These are phyloP conservation scores for Stagonosporopsis rhizophila DNA, from an alignment of 2,329 filamentous ascomycete genomes.

Conservation along the genomic window DNA sequence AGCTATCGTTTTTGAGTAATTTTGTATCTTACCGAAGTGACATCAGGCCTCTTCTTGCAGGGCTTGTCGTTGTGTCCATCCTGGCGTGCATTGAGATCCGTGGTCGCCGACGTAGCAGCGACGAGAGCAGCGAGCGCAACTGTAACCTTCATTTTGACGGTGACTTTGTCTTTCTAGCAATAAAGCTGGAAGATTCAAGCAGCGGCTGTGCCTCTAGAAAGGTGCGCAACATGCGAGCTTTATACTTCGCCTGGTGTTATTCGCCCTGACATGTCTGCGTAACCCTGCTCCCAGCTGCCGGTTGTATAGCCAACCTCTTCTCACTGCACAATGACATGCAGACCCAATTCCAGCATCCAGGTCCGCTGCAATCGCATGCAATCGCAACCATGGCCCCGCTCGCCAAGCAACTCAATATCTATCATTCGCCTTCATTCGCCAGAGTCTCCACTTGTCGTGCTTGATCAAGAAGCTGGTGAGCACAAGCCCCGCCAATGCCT, in stretches of 20 bases:
- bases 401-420: slow-evolving; percentile 16
- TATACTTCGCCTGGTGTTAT: slow-evolving; percentile 7
- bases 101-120: slow-evolving; percentile 26
- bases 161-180: slow-evolving; percentile 9
- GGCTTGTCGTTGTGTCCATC: slow-evolving; percentile 24
- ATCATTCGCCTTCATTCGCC: slow-evolving; percentile 11
- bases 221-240: neutral
- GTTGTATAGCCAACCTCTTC: slow-evolving; percentile 4
- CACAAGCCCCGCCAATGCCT: slow-evolving; percentile 20
- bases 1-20: neutral
- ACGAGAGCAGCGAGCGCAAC: slow-evolving; percentile 33
- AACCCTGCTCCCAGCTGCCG: slow-evolving; percentile 7
- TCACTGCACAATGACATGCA: slow-evolving; percentile 2
- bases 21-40: slow-evolving; percentile 28
- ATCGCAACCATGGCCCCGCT: slow-evolving; percentile 6
- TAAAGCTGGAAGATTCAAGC: slow-evolving; percentile 11
- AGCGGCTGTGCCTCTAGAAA: slow-evolving; percentile 7
- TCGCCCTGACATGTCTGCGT: slow-evolving; percentile 7
- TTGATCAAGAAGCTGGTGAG: slow-evolving; percentile 19
- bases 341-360: slow-evolving; percentile 13
- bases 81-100: slow-evolving; percentile 17
- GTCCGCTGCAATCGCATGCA: slow-evolving; percentile 11
- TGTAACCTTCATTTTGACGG: slow-evolving; percentile 30
- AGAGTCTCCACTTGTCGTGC: slow-evolving; percentile 6
- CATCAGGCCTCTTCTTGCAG: slow-evolving; percentile 28